Evolutionary conservation across 176 grass and related monocot genomes (phyloP), one percentile per base, ranked within the genome.

Genomic region (Alloteropsis semialata): DNA sequence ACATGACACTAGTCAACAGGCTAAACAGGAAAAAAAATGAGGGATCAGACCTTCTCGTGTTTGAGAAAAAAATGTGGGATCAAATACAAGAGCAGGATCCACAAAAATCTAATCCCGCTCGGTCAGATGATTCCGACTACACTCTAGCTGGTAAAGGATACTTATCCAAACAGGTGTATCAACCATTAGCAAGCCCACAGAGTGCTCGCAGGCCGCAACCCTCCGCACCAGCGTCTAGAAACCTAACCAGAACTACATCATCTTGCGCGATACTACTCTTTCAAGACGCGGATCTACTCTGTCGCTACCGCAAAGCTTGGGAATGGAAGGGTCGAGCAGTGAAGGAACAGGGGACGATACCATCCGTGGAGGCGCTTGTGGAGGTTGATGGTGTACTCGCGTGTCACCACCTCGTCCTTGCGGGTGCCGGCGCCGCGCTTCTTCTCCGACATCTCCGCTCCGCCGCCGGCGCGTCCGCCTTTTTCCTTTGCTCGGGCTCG

Each of bases 291-390:
- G 82, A 89, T 81, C 87, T 33, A 71, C 15, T 10, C 0, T 1
- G 25, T 16, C 1, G 22, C 34, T 10, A 27, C 24, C 0, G 19
- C 27, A 6, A 14, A 24, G 29, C 0, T 18, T 16, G 0, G 37
- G 78, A 78, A 77, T 65, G 71, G 64, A 42, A 16, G 28, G n/a
- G 6, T n/a, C n/a, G 16, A 22, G 25, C 12, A 34, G n/a, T n/a
- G 0, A 10, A 49, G 16, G 14, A 1, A 34, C n/a, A n/a, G 18
- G 28, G n/a, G 30, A 28, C 9, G n/a, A 44, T 94, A 94, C 92
- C 89, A 91, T 89, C 89, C 89, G 56, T 94, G 92, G 72, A 94
- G 86, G 16, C 86, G 84, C 73, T 91, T 94, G 92, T 94, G 89
- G 65, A 94, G 89, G 57, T 91, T 94, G 64, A 94, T 81, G 71